Evolutionary conservation across 345 rosid genomes (phyloP).

Genomic region (Eutrema yunnanense): DNA sequence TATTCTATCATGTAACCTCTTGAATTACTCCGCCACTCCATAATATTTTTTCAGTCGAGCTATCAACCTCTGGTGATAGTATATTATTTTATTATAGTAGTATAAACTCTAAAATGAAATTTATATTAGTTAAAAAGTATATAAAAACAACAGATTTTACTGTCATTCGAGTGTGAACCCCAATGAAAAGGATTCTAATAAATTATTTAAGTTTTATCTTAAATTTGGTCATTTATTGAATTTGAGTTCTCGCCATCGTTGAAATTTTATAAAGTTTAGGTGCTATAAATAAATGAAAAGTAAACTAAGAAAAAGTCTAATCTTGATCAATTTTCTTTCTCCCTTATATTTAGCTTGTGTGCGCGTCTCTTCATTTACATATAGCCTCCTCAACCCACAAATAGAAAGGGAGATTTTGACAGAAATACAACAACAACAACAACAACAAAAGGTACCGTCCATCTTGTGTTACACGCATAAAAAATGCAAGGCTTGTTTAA

Average conservation of each 20-base stretch:
- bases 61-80: no score
- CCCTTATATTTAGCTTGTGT: not conserved
- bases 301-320: constrained; percentile 17
- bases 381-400: not conserved
- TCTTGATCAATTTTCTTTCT: not conserved
- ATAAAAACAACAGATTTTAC: not conserved
- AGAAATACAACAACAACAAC: not conserved
- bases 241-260: not conserved
- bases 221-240: not conserved
- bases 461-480: not conserved
- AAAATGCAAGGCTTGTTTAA: not conserved
- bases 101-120: not conserved
- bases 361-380: not conserved
- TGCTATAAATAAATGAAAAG: not conserved
- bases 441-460: not conserved
- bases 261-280: not conserved
- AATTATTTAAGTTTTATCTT: not conserved
- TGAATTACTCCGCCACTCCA: no score
- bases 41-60: no score
- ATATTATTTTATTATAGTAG: not conserved
- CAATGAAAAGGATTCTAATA: not conserved
- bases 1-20: no score
- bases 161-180: not conserved
- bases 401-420: not conserved
- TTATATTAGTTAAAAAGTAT: not conserved